A percentile compares a stretch with the other conserved stretches of the same genome.
phyloP scores from a whole-genome alignment of 2,329 filamentous ascomycete species.

The Diaporthe australafricana region DNA sequence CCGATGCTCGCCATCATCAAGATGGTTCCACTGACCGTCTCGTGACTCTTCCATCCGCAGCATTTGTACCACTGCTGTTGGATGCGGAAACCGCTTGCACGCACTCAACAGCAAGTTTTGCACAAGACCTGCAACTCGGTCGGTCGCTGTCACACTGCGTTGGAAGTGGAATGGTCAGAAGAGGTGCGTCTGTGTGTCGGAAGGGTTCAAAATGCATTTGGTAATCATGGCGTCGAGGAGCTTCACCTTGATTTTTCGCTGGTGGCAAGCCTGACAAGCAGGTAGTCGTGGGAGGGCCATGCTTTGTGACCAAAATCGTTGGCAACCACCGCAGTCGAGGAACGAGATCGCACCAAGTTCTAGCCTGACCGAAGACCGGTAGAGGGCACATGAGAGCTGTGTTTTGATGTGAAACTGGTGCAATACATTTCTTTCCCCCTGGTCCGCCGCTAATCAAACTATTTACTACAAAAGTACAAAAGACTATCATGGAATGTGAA shows the following conservation, averaged over 20 bases:
- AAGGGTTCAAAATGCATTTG: too few relatives aligned
- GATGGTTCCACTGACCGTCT: neutral
- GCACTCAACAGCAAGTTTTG: neutral
- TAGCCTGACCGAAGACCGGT: neutral
- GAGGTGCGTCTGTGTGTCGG: too few relatives aligned
- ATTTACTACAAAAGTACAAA: too few relatives aligned
- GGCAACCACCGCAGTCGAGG: too few relatives aligned
- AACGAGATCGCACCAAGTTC: neutral
- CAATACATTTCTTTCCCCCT: too few relatives aligned
- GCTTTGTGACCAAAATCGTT: too few relatives aligned
- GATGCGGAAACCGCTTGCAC: neutral
- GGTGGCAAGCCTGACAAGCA: conserved; percentile 1
- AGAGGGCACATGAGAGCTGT: too few relatives aligned
- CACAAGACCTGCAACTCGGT: conserved; percentile 6
- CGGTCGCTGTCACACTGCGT: neutral
- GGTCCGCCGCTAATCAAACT: too few relatives aligned
- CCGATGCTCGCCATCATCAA: neutral
- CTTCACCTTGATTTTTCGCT: conserved; percentile 1
- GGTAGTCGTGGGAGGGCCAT: conserved; percentile 2
- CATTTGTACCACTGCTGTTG: neutral
- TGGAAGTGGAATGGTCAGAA: neutral
- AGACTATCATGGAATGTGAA: too few relatives aligned
- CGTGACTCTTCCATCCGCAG: neutral
- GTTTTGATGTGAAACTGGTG: too few relatives aligned
- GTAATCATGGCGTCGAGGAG: neutral